These are phyloP conservation scores for Diaporthe sp. DNA, from an alignment of 2,329 filamentous ascomycete genomes.

Conservation along the genomic window DNA sequence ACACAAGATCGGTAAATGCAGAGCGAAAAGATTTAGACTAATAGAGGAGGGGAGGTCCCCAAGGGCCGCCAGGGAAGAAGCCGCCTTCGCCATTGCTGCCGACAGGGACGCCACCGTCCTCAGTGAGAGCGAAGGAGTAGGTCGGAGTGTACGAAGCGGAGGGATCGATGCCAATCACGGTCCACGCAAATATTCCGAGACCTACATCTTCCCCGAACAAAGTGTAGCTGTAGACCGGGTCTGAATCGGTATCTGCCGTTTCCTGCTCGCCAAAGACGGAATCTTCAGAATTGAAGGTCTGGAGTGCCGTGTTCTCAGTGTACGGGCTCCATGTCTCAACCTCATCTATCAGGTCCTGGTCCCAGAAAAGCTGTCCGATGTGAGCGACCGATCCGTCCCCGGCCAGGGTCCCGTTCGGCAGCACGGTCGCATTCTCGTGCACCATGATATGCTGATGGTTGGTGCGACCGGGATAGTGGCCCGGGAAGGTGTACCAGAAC, in stretches of 20 bases:
- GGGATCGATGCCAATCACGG: conserved; percentile 61
- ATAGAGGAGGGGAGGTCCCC: background rate
- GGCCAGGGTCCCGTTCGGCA: conserved; percentile 64
- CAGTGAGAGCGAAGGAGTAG: conserved; percentile 33
- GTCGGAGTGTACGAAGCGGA: conserved; percentile 47
- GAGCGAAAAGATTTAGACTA: rapidly evolving
- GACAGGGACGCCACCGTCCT: conserved; percentile 24
- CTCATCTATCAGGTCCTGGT: conserved; percentile 64
- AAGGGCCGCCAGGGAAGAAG: background rate
- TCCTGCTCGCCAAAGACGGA: conserved; percentile 56
- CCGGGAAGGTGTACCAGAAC: conserved; percentile 59
- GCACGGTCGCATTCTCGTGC: conserved; percentile 49
- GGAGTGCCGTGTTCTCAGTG: conserved; percentile 51
- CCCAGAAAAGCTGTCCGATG: conserved; percentile 73
- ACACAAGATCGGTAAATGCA: too few species aligned
- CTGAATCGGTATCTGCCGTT: conserved; percentile 49
- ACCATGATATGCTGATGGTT: conserved; percentile 54
- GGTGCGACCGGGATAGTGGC: conserved; percentile 58
- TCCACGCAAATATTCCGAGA: conserved; percentile 66
- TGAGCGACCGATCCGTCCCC: conserved; percentile 65
- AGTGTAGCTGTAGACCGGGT: conserved; percentile 69
- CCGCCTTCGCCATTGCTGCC: background rate
- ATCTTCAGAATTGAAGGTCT: conserved; percentile 62
- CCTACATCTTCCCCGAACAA: conserved; percentile 64
- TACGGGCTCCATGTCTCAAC: conserved; percentile 65